Percentiles rank a stretch among this genome's conserved stretches.
These are phyloP conservation scores for Venturia pyrina DNA, from an alignment of 2,329 filamentous ascomycete species.

Conservation along the genomic window DNA sequence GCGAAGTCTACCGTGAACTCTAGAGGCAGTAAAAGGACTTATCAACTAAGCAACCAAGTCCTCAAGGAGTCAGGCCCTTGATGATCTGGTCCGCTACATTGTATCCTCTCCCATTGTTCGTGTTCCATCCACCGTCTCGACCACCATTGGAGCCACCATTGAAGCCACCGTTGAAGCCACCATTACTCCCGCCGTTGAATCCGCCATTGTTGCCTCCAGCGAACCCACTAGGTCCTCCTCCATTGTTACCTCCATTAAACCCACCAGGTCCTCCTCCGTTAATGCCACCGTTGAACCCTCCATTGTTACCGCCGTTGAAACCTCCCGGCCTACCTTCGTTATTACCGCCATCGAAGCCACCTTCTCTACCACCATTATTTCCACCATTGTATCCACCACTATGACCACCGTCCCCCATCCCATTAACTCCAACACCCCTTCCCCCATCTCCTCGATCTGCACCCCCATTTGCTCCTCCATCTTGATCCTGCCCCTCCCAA, in stretches of 20 bases:
- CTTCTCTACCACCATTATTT: background rate
- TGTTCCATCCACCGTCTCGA: background rate
- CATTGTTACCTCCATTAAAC: background rate
- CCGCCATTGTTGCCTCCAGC: background rate
- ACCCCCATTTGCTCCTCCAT: background rate
- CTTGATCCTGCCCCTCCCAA: background rate
- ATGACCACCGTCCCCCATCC: background rate
- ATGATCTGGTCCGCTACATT: background rate
- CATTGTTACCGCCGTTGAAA: background rate
- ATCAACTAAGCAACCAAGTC: background rate
- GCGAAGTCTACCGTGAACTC: background rate
- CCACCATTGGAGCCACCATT: background rate
- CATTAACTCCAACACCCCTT: background rate
- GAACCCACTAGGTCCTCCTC: background rate
- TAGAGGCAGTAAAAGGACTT: background rate
- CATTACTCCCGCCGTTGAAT: background rate
- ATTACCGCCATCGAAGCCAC: background rate
- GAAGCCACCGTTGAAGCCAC: background rate
- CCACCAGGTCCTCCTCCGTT: background rate
- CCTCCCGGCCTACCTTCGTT: background rate
- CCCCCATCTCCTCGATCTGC: background rate
- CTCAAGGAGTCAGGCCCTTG: background rate
- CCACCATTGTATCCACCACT: background rate
- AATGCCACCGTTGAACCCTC: background rate
- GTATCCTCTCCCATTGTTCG: background rate